Conservation (phyloP, 2,329 filamentous ascomycete genomes). For the Blumeria graminis region DNA sequence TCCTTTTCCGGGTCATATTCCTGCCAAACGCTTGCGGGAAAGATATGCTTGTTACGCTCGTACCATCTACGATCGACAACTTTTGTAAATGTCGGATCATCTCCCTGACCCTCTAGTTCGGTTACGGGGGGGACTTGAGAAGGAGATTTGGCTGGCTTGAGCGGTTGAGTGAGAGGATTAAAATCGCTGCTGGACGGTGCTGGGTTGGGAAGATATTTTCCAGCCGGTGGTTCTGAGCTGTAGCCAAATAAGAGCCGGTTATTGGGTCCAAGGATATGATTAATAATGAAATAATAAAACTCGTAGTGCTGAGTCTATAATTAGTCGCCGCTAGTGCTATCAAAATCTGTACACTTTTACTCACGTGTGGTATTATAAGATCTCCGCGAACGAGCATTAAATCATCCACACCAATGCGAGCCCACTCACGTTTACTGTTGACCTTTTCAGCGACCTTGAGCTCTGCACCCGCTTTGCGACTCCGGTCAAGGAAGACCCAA, state of each 20-base stretch:
- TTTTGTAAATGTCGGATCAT: conserved; percentile 67
- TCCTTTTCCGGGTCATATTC: conserved; percentile 82
- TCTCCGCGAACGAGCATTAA: conserved; percentile 78
- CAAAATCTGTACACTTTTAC: conserved; percentile 16
- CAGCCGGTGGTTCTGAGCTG: conserved; percentile 21
- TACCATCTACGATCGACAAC: conserved; percentile 95
- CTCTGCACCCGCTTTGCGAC: conserved; percentile 71
- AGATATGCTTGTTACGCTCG: conserved; percentile 94
- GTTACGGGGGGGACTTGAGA: conserved; percentile 15
- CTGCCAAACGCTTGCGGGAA: conserved; percentile 85
- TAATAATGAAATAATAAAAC: conserved; percentile 90
- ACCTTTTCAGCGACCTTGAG: conserved; percentile 42
- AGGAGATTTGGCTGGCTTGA: conserved; percentile 16
- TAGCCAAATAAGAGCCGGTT: conserved; percentile 59
- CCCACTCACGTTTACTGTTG: conserved; percentile 57
- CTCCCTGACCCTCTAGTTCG: conserved; percentile 46
- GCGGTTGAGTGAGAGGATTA: conserved; percentile 18
- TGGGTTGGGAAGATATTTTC: background rate
- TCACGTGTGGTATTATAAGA: conserved; percentile 80
- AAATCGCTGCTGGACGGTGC: conserved; percentile 9
- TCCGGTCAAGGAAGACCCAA: conserved; percentile 84
- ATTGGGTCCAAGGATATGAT: conserved; percentile 52
- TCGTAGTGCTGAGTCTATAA: conserved; percentile 54
- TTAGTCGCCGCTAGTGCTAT: conserved; percentile 2
- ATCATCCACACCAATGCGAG: conserved; percentile 81